phyloP scores from a whole-genome alignment of 2,329 filamentous ascomycete genomes.

The Cordyceps javanica region DNA sequence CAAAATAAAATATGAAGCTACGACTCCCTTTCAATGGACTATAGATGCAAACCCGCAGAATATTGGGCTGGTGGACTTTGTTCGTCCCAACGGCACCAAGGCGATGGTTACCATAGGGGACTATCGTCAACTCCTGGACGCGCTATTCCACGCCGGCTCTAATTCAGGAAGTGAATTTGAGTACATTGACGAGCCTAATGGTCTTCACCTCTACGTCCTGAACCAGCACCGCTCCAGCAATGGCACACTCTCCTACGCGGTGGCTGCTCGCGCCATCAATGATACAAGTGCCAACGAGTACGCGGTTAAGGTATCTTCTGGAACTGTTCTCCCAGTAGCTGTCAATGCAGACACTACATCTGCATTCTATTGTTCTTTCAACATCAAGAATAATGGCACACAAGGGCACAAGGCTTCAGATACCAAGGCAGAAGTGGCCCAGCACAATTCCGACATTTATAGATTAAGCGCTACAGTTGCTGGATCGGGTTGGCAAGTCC shows the following conservation, averaged over 20 bases:
- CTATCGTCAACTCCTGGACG: conserved; percentile 47
- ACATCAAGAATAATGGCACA: neutral
- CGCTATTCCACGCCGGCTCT: conserved; percentile 48
- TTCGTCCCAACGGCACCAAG: conserved; percentile 40
- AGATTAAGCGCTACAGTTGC: conserved; percentile 37
- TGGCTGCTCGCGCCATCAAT: conserved; percentile 39
- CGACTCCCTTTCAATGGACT: conserved; percentile 46
- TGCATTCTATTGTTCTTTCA: neutral
- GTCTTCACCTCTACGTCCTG: conserved; percentile 45
- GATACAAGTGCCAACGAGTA: conserved; percentile 19
- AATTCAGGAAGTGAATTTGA: conserved; percentile 45
- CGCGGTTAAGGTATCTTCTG: conserved; percentile 32
- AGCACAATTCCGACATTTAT: conserved; percentile 40
- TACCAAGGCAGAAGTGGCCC: conserved; percentile 26
- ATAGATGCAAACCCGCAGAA: conserved; percentile 50
- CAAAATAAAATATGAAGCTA: conserved; percentile 43
- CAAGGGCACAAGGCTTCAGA: conserved; percentile 17
- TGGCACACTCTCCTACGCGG: conserved; percentile 42
- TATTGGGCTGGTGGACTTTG: conserved; percentile 43
- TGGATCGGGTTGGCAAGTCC: conserved; percentile 40
- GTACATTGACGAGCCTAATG: conserved; percentile 39
- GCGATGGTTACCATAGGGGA: conserved; percentile 44
- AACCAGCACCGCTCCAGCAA: conserved; percentile 32
- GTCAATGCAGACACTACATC: neutral
- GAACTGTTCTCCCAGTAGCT: conserved; percentile 22